Evolutionary conservation across 306 rosid species (phyloP).

Genomic region (Biancaea sappan): DNA sequence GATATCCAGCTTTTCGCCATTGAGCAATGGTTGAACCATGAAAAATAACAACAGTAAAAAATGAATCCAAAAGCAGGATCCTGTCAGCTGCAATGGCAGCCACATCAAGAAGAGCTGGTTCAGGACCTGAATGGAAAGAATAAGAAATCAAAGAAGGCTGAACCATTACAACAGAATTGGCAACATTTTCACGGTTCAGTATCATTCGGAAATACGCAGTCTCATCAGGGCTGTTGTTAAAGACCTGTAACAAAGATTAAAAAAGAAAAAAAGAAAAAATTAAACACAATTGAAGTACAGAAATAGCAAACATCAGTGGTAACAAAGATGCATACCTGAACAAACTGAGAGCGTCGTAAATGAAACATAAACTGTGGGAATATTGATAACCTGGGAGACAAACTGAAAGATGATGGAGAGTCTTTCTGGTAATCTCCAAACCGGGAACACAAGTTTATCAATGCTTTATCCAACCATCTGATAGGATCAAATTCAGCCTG

Average conservation of each 20-base stretch:
- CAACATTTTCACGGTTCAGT: slow-evolving; percentile 87
- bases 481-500: slow-evolving; percentile 99
- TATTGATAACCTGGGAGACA: slow-evolving; percentile 94
- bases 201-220: slow-evolving; percentile 98
- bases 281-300: slow-evolving; percentile 3
- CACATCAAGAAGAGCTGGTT: slow-evolving; percentile 94
- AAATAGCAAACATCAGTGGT: slow-evolving; percentile 26
- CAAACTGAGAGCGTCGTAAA: slow-evolving; percentile 96
- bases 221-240: slow-evolving; percentile 98
- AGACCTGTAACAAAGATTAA: slow-evolving; percentile 61
- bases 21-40: slow-evolving; percentile 99
- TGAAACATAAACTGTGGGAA: slow-evolving; percentile 96
- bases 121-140: slow-evolving; percentile 90
- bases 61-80: slow-evolving; percentile 85
- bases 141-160: slow-evolving; percentile 95
- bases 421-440: slow-evolving; percentile 95
- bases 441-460: slow-evolving; percentile 87
- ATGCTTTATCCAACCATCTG: slow-evolving; percentile 96
- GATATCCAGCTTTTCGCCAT: slow-evolving; percentile 97
- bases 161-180: slow-evolving; percentile 96
- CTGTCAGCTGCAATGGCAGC: slow-evolving; percentile 94
- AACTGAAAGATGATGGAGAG: slow-evolving; percentile 83
- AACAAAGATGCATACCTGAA: slow-evolving; percentile 67
- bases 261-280: neutral
- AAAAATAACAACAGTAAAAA: slow-evolving; percentile 86